Base-by-base conservation (phyloP, 768 basidiomycete genomes). In the Saitozyma podzolica region DNA sequence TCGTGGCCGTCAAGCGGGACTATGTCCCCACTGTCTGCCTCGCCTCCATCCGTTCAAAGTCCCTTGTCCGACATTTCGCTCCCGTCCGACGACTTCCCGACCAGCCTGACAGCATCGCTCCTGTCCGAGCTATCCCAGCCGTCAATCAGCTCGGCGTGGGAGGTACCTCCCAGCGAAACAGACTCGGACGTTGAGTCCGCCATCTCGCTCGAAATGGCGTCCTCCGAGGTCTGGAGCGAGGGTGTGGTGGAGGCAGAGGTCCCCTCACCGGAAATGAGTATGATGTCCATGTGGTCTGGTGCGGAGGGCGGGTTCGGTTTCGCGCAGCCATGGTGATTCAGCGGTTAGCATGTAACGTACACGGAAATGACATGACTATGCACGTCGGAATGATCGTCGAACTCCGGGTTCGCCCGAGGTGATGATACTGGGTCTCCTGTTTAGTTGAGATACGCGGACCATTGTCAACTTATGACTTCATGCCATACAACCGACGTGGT, bases 171-270 rank as follows among this genome's bases (percentile, higher is more conserved):
- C 4, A 59, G 61, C 2, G 68, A 66, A 8, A 65, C 63, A 2
- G 72, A 73, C 47, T 64, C 64, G 47, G 72, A 73, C 17, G 62
- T 73, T 19, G 68, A 73, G 54, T 70, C 67, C 5, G 59, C 69
- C 11, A 50, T 55, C 16, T 16, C 43, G 41, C 39, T 17, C 17
- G 56, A 17, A 39, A 40, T 41, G 51, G 50, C 54, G 61, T 53
- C 11, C n/a, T 17, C 48, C 58, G n/a, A 64, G 50, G 41, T 19
- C 37, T 29, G 65, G 40, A 56, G 65, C 57, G 54, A 63, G 40
- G 52, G 40, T 9, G 56, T 43, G 39, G 56, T 41, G 43, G 58
- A 54, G 56, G 7, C 19, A 11, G 51, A 52, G 41, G 37, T 48
- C 40, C 39, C 41, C 29, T 17, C 40, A 7, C 40, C 52, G 17